Evolutionary conservation across 805 yeast genomes (phyloP).

Genomic region (Monosporozyma yasuniensis): DNA sequence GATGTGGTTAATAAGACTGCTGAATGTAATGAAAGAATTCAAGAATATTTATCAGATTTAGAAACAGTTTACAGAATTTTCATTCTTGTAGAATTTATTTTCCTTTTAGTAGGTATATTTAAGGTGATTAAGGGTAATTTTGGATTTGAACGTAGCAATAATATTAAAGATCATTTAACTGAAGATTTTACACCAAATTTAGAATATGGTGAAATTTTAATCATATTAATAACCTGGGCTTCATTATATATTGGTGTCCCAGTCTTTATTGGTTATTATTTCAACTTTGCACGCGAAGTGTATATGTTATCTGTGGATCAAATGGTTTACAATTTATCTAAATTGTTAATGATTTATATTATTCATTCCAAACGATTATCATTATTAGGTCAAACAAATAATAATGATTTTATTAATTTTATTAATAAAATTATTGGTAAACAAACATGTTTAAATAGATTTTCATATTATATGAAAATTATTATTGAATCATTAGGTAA

Average conservation of each 20-base stretch:
- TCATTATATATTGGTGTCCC: slow-evolving; percentile 14
- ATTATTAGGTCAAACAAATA: not conserved
- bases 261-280: slow-evolving; percentile 18
- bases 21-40: slow-evolving; percentile 17
- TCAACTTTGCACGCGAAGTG: slow-evolving; percentile 27
- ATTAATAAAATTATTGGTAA: not conserved
- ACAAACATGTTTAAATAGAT: not conserved
- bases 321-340: slow-evolving; percentile 24
- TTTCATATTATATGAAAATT: slow-evolving; percentile 2
- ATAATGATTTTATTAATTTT: not conserved
- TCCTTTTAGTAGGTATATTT: not conserved
- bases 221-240: slow-evolving; percentile 13
- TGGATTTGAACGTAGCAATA: not conserved
- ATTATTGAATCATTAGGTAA: slow-evolving; percentile 13
- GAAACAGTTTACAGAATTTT: slow-evolving; percentile 16
- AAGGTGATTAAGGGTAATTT: not conserved
- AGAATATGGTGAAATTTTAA: slow-evolving; percentile 5
- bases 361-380: not conserved
- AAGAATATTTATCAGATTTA: slow-evolving; percentile 20
- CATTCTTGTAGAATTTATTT: slow-evolving; percentile 16
- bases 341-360: slow-evolving; percentile 13
- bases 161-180: slow-evolving; percentile 1
- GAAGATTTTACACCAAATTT: not conserved
- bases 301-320: slow-evolving; percentile 23
- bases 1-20: slow-evolving; percentile 14